These are phyloP conservation scores for Aspergillus sp. DNA, from an alignment of 2,329 filamentous ascomycete species.

Conservation along the genomic window DNA sequence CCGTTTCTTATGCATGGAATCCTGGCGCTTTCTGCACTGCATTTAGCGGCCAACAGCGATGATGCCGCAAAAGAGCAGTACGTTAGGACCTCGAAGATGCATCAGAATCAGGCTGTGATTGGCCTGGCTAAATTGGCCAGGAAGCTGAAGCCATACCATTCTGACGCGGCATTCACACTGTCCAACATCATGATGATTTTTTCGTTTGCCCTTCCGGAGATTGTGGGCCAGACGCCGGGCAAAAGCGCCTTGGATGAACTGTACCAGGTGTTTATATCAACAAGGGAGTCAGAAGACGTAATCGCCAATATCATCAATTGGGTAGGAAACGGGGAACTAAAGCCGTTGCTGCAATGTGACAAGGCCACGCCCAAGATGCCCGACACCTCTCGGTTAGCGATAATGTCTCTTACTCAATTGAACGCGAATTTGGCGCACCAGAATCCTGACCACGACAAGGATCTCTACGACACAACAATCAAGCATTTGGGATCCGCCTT, in stretches of 20 bases:
- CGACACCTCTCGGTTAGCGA: slow-evolving; percentile 37
- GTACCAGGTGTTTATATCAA: slow-evolving; percentile 34
- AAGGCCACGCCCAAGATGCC: slow-evolving; percentile 36
- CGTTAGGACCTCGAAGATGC: slow-evolving; percentile 33
- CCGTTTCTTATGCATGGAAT: slow-evolving; percentile 40
- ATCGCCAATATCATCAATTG: slow-evolving; percentile 30
- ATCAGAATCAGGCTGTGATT: slow-evolving; percentile 32
- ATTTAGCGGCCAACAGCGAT: slow-evolving; percentile 30
- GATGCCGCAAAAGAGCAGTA: slow-evolving; percentile 29
- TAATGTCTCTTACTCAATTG: slow-evolving; percentile 30
- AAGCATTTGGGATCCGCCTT: slow-evolving; percentile 32
- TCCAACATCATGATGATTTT: slow-evolving; percentile 40
- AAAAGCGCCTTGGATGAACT: slow-evolving; percentile 35
- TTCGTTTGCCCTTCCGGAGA: slow-evolving; percentile 37
- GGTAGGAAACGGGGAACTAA: slow-evolving; percentile 33
- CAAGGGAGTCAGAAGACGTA: slow-evolving; percentile 35
- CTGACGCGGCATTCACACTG: slow-evolving; percentile 42
- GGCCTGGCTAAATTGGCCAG: slow-evolving; percentile 29
- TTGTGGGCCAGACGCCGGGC: slow-evolving; percentile 13
- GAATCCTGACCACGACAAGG: slow-evolving; percentile 32
- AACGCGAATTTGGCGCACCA: slow-evolving; percentile 30
- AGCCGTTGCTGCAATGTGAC: slow-evolving; percentile 31
- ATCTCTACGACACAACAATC: slow-evolving; percentile 33
- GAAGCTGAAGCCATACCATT: slow-evolving; percentile 34
- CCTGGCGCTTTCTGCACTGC: slow-evolving; percentile 41